A percentile compares a stretch with the other conserved stretches of the same genome.
Conservation (phyloP, 176 grass and related monocot genomes). For the Dactylis glomerata region DNA sequence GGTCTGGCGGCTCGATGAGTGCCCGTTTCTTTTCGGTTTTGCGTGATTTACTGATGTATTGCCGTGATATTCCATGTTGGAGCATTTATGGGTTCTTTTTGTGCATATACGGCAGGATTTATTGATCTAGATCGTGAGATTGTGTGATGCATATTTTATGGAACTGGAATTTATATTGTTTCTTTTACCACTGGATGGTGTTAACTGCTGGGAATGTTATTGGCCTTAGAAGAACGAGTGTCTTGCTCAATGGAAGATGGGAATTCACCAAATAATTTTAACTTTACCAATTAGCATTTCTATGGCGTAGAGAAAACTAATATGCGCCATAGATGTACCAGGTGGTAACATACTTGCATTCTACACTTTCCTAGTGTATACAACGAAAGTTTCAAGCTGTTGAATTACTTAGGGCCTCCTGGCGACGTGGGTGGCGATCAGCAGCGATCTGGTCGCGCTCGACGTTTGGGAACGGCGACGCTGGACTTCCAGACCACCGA, state of each 20-base stretch:
- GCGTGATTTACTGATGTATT: neutral
- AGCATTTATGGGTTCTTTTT: neutral
- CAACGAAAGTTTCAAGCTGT: neutral
- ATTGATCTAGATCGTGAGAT: neutral
- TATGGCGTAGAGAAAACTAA: neutral
- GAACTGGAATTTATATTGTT: neutral
- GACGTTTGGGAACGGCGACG: too few species aligned
- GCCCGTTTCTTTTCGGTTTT: neutral
- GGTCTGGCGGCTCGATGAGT: slow-evolving; percentile 14
- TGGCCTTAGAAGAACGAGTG: neutral
- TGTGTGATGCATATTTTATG: neutral
- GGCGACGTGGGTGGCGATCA: too few species aligned
- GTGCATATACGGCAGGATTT: neutral
- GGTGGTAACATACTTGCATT: neutral
- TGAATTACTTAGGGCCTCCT: neutral
- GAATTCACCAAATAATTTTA: neutral
- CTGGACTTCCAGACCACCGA: too few species aligned
- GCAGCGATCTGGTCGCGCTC: too few species aligned
- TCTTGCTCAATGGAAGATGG: neutral
- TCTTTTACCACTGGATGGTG: neutral
- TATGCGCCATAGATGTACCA: neutral
- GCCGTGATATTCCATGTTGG: neutral
- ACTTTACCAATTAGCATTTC: neutral
- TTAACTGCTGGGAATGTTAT: neutral
- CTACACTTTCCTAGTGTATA: too few species aligned